phyloP scores from a whole-genome alignment of 306 rosid genomes.

The Parietaria judaica region DNA sequence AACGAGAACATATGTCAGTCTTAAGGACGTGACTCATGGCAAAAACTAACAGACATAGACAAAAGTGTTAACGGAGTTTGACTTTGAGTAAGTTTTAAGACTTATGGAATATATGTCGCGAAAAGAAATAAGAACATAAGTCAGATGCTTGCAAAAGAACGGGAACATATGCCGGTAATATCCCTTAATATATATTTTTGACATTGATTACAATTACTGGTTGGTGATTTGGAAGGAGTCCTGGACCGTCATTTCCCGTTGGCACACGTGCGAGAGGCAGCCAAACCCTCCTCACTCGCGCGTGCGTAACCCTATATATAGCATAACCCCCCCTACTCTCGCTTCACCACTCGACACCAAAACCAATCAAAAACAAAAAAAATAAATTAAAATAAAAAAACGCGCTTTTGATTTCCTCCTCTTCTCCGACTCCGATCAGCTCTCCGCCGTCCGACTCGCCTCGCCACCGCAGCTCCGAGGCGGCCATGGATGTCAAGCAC shows the following conservation, averaged over 20 bases:
- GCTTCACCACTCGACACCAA: not conserved
- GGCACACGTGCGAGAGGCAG: not conserved
- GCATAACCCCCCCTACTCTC: not conserved
- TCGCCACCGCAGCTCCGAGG: not conserved
- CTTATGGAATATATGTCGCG: too few relatives aligned
- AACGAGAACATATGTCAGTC: too few relatives aligned
- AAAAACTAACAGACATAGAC: too few relatives aligned
- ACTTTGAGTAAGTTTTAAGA: too few relatives aligned
- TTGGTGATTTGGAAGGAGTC: not conserved
- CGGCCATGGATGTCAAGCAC: slow-evolving; percentile 46
- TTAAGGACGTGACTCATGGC: too few relatives aligned
- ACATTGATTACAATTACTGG: too few relatives aligned
- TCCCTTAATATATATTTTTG: too few relatives aligned
- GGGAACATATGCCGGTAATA: too few relatives aligned
- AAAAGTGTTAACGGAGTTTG: too few relatives aligned
- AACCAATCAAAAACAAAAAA: not conserved
- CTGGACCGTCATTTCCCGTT: not conserved
- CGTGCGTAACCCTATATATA: not conserved
- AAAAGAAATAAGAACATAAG: too few relatives aligned
- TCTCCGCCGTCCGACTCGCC: slow-evolving; percentile 22
- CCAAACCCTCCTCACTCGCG: not conserved
- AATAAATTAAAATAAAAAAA: slow-evolving; percentile 2
- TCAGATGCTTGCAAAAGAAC: too few relatives aligned
- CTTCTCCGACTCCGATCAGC: not conserved
- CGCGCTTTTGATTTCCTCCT: not conserved